Base-by-base conservation (phyloP, 1,284 basidiomycete species). In the Fomitiporia mediterranea region DNA sequence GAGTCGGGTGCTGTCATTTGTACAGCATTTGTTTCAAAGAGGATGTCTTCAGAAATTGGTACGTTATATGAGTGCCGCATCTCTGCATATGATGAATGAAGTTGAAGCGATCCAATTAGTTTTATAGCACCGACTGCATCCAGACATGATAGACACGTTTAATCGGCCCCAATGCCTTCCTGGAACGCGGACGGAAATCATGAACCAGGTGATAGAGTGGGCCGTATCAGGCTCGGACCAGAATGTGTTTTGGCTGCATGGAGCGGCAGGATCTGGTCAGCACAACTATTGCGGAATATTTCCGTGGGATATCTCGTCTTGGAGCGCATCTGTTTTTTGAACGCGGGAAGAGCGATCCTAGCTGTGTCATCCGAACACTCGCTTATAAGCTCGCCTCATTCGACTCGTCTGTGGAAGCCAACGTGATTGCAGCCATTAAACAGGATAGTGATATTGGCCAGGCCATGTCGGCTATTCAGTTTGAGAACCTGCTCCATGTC, bases 251-350 rank as follows among this genome's bases (percentile, higher is more conserved):
- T 52, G 51, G 51, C 51, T 66, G 61, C 67, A 67, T 62, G 68
- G 68, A 49, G 67, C 67, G 44, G 66, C 68, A n/a, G 68, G 68
- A 50, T 52, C 60, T 8, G 68, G 69, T 47, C 25, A 68, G 67
- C 53, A 57, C 64, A 19, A 50, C n/a, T n/a, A 27, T 52, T n/a
- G 34, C 51, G 2, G 32, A 30, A 30, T 50, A 19, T 32, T 21
- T 32, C n/a, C 25, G 5, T 19, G 27, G 19, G 17, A 35, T 30
- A 21, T 19, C 19, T 27, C 48, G 48, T n/a, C 28, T 50, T 11
- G 48, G 28, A 8, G 48, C 13, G 60, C 13, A 60, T 62, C 49
- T 27, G 62, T 6, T 61, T 59, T 43, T 62, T 62, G 35, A 50
- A 61, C 32, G 40, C 59, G 37, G 48, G 58, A 21, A 43, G 30